Conservation (phyloP, 1,284 basidiomycete genomes). For the Papiliotrema flavescens region DNA sequence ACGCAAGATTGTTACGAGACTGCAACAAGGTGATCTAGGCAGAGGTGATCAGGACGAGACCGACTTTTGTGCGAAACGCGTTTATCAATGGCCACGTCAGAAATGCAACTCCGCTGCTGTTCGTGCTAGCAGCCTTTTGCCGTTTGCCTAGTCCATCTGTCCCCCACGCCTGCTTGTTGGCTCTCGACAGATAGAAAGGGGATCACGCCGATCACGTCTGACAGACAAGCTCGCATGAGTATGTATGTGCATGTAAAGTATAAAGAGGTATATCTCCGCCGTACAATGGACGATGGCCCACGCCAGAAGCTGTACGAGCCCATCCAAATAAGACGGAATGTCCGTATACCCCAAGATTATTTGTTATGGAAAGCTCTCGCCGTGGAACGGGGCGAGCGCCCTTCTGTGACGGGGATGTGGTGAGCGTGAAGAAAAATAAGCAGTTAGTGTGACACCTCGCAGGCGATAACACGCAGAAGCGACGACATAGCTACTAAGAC, state of each 20-base stretch:
- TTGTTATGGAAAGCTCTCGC: constrained; percentile 30
- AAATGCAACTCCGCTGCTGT: too few species aligned
- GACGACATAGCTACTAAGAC: too few species aligned
- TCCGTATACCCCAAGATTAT: constrained; percentile 26
- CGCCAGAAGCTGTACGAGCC: not conserved
- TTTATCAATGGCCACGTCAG: too few species aligned
- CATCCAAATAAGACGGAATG: constrained; percentile 40
- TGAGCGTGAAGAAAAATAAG: not conserved
- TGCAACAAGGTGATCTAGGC: not conserved
- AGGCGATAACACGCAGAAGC: not conserved
- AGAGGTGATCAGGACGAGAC: not conserved
- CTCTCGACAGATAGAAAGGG: too few species aligned
- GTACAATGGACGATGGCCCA: constrained; percentile 7
- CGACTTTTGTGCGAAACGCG: too few species aligned
- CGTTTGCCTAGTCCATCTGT: too few species aligned
- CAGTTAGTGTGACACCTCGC: not conserved
- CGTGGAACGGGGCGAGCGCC: constrained; percentile 25
- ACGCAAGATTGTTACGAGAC: not conserved
- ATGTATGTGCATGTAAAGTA: too few species aligned
- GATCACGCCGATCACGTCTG: too few species aligned
- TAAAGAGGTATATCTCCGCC: constrained; percentile 5
- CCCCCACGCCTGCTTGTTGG: too few species aligned
- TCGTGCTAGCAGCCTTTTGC: too few species aligned
- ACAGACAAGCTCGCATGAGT: too few species aligned
- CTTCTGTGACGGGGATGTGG: constrained; percentile 36